Conservation (phyloP, 2,329 filamentous ascomycete genomes). For the Tympanopsis confertula region DNA sequence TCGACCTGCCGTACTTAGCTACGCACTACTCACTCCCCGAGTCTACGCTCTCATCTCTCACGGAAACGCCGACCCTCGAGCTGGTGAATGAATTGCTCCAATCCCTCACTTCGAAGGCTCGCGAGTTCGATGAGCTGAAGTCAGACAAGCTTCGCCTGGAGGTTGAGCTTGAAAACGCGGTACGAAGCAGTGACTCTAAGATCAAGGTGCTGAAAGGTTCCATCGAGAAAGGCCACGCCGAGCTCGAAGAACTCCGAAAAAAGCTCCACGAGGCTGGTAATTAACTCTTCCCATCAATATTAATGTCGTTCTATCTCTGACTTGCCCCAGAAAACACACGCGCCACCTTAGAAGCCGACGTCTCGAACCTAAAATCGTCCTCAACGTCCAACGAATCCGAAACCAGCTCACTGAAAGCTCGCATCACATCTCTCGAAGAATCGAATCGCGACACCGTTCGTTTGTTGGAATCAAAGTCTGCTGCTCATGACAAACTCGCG, state of each 20-base stretch:
- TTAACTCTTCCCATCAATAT: constrained; percentile 6
- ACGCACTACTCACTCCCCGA: constrained; percentile 45
- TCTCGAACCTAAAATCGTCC: constrained; percentile 43
- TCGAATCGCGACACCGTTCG: constrained; percentile 55
- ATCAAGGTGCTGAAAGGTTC: constrained; percentile 46
- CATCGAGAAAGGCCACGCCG: constrained; percentile 45
- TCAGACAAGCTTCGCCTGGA: constrained; percentile 53
- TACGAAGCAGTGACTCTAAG: constrained; percentile 48
- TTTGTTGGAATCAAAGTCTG: constrained; percentile 53
- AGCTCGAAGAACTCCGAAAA: constrained; percentile 44
- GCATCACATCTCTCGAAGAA: constrained; percentile 49
- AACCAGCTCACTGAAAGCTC: constrained; percentile 41
- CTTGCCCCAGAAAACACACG: constrained; percentile 36
- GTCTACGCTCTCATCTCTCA: constrained; percentile 38
- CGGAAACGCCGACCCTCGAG: constrained; percentile 44
- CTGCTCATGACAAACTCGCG: constrained; percentile 50
- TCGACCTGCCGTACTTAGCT: constrained; percentile 47
- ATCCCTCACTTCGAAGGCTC: constrained; percentile 43
- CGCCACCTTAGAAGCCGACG: constrained; percentile 43
- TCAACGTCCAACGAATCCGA: constrained; percentile 41
- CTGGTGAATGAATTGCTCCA: constrained; percentile 45
- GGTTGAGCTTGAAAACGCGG: constrained; percentile 54
- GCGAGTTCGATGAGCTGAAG: constrained; percentile 46
- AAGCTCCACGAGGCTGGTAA: constrained; percentile 47
- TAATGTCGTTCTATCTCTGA: constrained; percentile 28